Evolutionary conservation across 805 yeast genomes (phyloP).

Genomic region (Lachancea nothofagi): DNA sequence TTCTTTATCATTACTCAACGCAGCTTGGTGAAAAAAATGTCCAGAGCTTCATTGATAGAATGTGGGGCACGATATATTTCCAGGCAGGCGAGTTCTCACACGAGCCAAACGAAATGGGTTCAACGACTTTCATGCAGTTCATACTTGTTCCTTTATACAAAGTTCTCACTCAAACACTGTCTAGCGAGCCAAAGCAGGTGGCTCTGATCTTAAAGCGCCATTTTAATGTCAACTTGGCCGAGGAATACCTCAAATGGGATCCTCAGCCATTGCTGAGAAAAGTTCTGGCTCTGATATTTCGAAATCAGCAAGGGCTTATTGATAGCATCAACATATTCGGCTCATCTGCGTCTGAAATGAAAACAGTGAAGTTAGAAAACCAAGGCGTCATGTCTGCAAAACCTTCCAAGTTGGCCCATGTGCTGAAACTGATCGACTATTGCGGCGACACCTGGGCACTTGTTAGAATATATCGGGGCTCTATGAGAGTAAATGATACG

Average conservation of each 20-base stretch:
- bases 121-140: slow-evolving; percentile 52
- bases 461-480: slow-evolving; percentile 60
- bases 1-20: slow-evolving; percentile 41
- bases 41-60: slow-evolving; percentile 42
- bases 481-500: slow-evolving; percentile 40
- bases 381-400: background rate
- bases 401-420: slow-evolving; percentile 38
- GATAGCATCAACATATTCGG: slow-evolving; percentile 30
- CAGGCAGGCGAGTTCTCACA: slow-evolving; percentile 41
- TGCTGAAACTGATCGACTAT: slow-evolving; percentile 52
- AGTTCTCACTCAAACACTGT: slow-evolving; percentile 53
- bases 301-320: slow-evolving; percentile 45
- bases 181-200: slow-evolving; percentile 44
- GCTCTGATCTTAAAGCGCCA: slow-evolving; percentile 41
- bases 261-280: slow-evolving; percentile 52
- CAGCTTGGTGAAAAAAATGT: slow-evolving; percentile 32
- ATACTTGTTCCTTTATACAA: slow-evolving; percentile 80
- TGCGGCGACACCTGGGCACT: slow-evolving; percentile 51
- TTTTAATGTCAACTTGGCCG: slow-evolving; percentile 42
- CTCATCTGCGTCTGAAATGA: slow-evolving; percentile 33
- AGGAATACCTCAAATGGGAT: slow-evolving; percentile 44
- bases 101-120: slow-evolving; percentile 23
- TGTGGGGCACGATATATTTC: slow-evolving; percentile 77
- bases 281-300: slow-evolving; percentile 52
- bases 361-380: slow-evolving; percentile 19